phyloP scores from a whole-genome alignment of 1,139 yeast genomes.

The Taiozyma sp. region DNA sequence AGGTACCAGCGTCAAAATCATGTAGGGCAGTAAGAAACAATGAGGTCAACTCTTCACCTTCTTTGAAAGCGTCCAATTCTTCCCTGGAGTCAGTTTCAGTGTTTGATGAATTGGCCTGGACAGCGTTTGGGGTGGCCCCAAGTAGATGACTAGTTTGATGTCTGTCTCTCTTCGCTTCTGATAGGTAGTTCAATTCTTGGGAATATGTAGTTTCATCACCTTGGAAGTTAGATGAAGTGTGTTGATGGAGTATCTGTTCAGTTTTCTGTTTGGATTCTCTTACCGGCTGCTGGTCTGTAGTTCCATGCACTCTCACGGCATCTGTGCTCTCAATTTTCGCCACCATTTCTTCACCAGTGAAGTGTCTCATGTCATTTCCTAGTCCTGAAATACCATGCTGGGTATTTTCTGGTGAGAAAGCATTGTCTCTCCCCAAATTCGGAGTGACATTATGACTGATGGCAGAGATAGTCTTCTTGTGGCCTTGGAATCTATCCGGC shows the following conservation, averaged over 20 bases:
- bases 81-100: background rate
- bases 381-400: background rate
- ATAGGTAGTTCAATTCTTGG: conserved; percentile 15
- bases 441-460: conserved; percentile 4
- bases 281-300: background rate
- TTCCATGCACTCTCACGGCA: background rate
- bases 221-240: conserved; percentile 9
- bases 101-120: background rate
- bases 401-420: background rate
- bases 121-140: background rate
- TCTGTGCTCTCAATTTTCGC: background rate
- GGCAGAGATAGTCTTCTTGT: background rate
- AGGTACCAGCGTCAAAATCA: conserved; percentile 65
- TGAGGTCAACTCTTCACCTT: conserved; percentile 27
- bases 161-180: conserved; percentile 8
- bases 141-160: conserved; percentile 10
- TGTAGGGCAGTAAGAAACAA: conserved; percentile 54
- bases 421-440: background rate
- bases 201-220: conserved; percentile 16
- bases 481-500: background rate
- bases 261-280: background rate
- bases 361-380: background rate
- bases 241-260: background rate
- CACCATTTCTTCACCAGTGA: background rate
- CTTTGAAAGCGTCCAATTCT: background rate